Conservation (phyloP, 2,329 filamentous ascomycete species). For the Apiospora kogelbergensis region DNA sequence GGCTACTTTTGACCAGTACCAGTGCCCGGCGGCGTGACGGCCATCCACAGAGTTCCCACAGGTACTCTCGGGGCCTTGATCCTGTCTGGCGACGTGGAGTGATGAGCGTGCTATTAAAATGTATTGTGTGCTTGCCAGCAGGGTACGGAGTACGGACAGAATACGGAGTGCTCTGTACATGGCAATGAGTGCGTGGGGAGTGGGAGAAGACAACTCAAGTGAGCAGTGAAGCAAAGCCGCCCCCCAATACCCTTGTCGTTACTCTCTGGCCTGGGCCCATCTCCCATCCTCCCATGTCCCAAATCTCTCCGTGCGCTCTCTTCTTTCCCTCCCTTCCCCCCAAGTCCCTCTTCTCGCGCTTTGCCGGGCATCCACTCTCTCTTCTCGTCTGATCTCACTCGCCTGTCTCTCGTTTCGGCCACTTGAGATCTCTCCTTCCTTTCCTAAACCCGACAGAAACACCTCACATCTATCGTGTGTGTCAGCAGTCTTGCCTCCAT, state of each 20-base stretch:
- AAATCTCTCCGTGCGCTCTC: conserved; percentile 3
- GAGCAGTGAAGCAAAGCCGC: conserved; percentile 2
- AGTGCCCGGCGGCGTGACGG: conserved; percentile 2
- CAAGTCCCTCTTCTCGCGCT: conserved; percentile 11
- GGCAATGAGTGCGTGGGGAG: not conserved
- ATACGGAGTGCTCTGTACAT: not conserved
- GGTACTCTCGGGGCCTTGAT: conserved; percentile 3
- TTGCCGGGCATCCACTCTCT: conserved; percentile 17
- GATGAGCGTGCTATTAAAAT: not conserved
- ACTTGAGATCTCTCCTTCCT: conserved; percentile 14
- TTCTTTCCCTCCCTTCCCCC: conserved; percentile 10
- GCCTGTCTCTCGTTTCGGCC: conserved; percentile 15
- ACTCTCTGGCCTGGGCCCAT: not conserved
- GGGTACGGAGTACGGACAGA: not conserved
- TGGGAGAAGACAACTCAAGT: not conserved
- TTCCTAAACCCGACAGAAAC: conserved; percentile 7
- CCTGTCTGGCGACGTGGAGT: conserved; percentile 3
- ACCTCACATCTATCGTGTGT: conserved; percentile 6
- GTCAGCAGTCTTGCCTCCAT: conserved; percentile 5
- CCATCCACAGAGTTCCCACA: conserved; percentile 8
- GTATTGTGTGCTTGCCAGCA: not conserved
- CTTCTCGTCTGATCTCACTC: conserved; percentile 18
- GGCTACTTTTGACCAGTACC: not conserved
- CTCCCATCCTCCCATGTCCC: conserved; percentile 4
- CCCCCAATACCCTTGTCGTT: not conserved